Evolutionary conservation across 2,329 filamentous ascomycete species (phyloP).

Genomic region (Colletotrichum limetticola): DNA sequence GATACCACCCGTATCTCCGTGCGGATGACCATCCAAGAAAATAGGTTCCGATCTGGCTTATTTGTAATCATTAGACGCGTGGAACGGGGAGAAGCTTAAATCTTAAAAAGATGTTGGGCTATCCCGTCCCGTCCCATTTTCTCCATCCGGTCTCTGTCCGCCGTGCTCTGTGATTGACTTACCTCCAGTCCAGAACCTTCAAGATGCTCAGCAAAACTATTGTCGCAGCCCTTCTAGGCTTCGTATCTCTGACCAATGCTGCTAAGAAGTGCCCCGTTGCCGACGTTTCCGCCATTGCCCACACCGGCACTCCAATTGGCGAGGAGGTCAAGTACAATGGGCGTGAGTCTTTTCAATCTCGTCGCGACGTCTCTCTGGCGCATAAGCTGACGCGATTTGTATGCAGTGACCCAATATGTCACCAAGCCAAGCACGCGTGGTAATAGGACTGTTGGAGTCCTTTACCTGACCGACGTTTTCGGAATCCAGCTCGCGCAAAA

Average conservation of each 20-base stretch:
- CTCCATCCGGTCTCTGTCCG: not conserved
- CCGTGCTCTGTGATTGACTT: not conserved
- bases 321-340: conserved; percentile 21
- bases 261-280: conserved; percentile 16
- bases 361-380: not conserved
- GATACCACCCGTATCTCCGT: not conserved
- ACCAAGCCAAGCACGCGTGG: conserved; percentile 17
- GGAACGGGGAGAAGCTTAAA: conserved; percentile 13
- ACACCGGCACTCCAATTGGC: conserved; percentile 29
- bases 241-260: conserved; percentile 12
- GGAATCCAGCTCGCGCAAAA: conserved; percentile 46
- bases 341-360: not conserved
- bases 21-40: not conserved
- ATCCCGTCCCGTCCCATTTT: not conserved
- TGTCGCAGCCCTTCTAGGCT: conserved; percentile 6
- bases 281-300: conserved; percentile 25
- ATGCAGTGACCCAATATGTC: conserved; percentile 25
- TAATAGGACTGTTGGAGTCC: conserved; percentile 17
- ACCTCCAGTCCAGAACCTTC: not conserved
- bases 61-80: conserved; percentile 26
- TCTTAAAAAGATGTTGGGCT: not conserved
- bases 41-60: not conserved
- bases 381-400: not conserved
- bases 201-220: conserved; percentile 28
- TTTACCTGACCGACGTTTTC: conserved; percentile 48